Conservation (phyloP, 108 stramenopile species). For the Cyclotella distinguenda region DNA sequence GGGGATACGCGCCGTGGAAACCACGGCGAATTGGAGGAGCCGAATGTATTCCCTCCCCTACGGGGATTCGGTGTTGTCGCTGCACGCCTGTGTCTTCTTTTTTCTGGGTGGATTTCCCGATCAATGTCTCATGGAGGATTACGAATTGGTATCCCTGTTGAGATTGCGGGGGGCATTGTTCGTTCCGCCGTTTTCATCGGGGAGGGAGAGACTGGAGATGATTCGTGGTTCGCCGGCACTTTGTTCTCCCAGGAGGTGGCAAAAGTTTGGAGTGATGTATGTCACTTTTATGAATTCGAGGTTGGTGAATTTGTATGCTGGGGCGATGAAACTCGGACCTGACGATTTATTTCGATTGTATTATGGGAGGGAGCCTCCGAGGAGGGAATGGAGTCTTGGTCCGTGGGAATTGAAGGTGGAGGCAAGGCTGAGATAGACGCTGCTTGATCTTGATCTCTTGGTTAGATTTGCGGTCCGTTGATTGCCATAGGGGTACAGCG, state of each 20-base stretch:
- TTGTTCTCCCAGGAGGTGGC: constrained; percentile 85
- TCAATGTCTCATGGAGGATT: constrained; percentile 90
- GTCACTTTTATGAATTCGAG: constrained; percentile 65
- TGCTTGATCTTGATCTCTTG: neutral
- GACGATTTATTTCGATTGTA: constrained; percentile 62
- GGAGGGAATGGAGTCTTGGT: constrained; percentile 9
- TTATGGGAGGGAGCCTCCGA: constrained; percentile 49
- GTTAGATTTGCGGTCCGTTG: no score
- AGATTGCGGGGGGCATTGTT: constrained; percentile 56
- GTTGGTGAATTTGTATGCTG: constrained; percentile 63
- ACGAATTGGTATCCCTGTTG: constrained; percentile 71
- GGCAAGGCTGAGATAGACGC: constrained; percentile 4
- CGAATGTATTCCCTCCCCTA: constrained; percentile 74
- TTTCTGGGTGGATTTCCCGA: constrained; percentile 84
- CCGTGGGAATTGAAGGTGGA: constrained; percentile 39
- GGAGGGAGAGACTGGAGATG: constrained; percentile 46
- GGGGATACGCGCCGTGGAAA: constrained; percentile 61
- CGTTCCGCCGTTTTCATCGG: neutral
- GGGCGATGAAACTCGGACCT: constrained; percentile 29
- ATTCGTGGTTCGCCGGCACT: constrained; percentile 52
- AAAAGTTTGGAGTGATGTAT: constrained; percentile 73
- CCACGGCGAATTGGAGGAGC: constrained; percentile 59
- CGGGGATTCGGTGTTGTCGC: constrained; percentile 81
- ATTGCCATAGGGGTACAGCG: no score
- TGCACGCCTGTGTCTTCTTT: constrained; percentile 65